Evolutionary conservation across 2,329 filamentous ascomycete genomes (phyloP).

Genomic region (Fusarium caatingaense): DNA sequence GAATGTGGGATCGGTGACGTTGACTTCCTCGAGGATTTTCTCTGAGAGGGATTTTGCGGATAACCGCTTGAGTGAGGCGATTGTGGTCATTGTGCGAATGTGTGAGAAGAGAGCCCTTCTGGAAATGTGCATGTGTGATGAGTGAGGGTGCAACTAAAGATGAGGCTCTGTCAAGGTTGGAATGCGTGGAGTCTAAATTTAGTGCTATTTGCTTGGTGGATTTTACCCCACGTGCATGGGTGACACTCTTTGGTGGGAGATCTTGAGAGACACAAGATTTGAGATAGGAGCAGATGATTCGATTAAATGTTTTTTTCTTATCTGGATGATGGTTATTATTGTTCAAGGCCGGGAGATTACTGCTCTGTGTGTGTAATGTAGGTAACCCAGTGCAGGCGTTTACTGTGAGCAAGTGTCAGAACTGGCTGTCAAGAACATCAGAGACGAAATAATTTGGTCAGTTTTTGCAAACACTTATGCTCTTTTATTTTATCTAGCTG

Average conservation of each 20-base stretch:
- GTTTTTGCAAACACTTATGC: neutral
- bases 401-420: no score
- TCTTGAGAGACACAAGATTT: no score
- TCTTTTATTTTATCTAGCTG: neutral
- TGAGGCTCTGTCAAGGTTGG: conserved; percentile 13
- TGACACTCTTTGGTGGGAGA: neutral
- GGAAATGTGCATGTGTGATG: conserved; percentile 26
- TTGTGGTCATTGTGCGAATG: conserved; percentile 60
- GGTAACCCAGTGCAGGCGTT: no score
- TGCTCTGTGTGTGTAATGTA: no score
- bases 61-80: conserved; percentile 74
- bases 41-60: conserved; percentile 75
- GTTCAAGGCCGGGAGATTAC: rapidly evolving
- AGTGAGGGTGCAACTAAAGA: neutral
- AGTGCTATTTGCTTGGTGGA: neutral
- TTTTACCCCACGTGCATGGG: conserved; percentile 2
- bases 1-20: conserved; percentile 59
- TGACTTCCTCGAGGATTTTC: conserved; percentile 66
- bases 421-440: no score
- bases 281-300: neutral
- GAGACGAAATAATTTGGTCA: neutral
- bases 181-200: conserved; percentile 11
- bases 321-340: neutral
- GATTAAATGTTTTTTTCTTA: neutral
- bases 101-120: conserved; percentile 8